Conservation (phyloP, 139 green algal genomes). For the Chlorella vulgaris region DNA sequence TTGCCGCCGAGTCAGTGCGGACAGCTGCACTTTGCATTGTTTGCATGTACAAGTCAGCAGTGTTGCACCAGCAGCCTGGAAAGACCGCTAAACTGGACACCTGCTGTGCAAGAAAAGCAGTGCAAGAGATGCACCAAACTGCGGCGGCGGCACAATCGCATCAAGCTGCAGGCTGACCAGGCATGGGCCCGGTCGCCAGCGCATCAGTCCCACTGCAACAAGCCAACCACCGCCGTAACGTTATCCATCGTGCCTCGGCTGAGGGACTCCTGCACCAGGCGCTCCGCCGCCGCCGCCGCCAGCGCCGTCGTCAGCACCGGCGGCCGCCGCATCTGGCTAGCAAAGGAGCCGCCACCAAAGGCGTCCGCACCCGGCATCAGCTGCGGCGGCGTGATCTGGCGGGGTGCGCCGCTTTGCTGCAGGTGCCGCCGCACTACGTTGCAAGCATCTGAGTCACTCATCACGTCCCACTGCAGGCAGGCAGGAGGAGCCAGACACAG, state of each 20-base stretch:
- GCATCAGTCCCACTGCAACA: conserved; percentile 39
- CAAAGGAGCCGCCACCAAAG: not conserved
- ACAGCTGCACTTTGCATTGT: no score
- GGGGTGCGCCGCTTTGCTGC: conserved; percentile 12
- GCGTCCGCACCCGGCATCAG: conserved; percentile 11
- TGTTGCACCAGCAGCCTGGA: no score
- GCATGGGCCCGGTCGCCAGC: not conserved
- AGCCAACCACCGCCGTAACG: conserved; percentile 46
- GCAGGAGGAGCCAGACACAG: not conserved
- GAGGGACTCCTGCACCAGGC: conserved; percentile 35
- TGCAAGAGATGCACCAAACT: no score
- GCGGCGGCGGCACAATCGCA: not conserved
- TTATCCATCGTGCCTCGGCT: conserved; percentile 51
- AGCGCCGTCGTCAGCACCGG: conserved; percentile 8
- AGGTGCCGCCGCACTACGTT: conserved; percentile 41
- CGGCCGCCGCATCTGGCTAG: not conserved
- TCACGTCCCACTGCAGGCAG: conserved; percentile 55
- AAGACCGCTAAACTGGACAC: no score
- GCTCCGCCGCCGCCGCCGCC: conserved; percentile 29
- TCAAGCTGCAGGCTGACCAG: not conserved
- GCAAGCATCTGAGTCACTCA: conserved; percentile 61
- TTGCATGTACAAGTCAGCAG: no score
- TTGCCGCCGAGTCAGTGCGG: no score
- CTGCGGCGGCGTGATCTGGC: conserved; percentile 23
- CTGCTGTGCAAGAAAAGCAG: no score